A percentile compares a stretch with the other conserved stretches of the same genome.
Evolutionary conservation across 208 protist species (phyloP).

Genomic region (Acanthamoeba triangularis): DNA sequence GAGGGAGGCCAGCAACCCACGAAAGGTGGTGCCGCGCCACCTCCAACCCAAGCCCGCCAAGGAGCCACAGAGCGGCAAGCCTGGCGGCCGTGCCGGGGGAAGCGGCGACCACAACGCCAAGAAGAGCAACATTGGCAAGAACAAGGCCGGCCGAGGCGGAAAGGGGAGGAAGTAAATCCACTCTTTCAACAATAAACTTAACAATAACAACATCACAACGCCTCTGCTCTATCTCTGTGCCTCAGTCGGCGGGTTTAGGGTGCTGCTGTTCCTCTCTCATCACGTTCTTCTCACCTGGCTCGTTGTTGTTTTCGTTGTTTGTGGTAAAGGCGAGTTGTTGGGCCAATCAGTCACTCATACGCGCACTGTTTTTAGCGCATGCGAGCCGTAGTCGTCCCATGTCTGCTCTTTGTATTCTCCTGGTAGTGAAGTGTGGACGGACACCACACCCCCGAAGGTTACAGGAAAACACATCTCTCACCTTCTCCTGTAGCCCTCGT

Average conservation of each 20-base stretch:
- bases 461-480: too few species aligned
- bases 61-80: background rate
- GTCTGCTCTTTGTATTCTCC: too few species aligned
- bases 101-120: background rate
- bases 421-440: too few species aligned
- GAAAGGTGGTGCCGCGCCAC: constrained; percentile 36
- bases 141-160: background rate
- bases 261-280: too few species aligned
- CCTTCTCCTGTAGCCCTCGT: too few species aligned
- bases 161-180: background rate
- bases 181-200: too few species aligned
- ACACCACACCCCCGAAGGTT: too few species aligned
- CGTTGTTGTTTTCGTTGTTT: background rate
- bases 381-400: constrained; percentile 18
- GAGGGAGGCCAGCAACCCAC: constrained; percentile 23
- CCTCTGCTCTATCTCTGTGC: too few species aligned
- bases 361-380: background rate
- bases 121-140: background rate
- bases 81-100: too few species aligned
- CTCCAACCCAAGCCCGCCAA: background rate
- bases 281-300: too few species aligned
- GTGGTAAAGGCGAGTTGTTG: background rate
- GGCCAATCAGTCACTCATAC: constrained; percentile 20
- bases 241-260: too few species aligned
- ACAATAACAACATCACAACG: too few species aligned